Percentiles rank a stretch among this genome's conserved stretches.
These are phyloP conservation scores for Xylaria digitata DNA, from an alignment of 2,329 filamentous ascomycete genomes.

Conservation along the genomic window DNA sequence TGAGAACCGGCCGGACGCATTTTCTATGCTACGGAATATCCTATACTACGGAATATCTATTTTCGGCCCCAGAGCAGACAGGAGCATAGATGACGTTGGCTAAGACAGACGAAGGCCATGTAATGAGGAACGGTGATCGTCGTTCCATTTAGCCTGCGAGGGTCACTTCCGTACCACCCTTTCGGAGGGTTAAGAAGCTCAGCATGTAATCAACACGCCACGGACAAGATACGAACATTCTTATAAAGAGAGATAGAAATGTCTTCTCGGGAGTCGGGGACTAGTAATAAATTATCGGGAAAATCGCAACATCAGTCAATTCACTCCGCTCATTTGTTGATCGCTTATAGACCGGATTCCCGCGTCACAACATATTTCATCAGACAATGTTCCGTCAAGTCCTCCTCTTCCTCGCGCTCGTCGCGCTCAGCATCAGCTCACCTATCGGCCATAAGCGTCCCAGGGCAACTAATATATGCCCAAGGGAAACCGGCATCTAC, in stretches of 20 bases:
- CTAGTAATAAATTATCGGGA: slow-evolving; percentile 27
- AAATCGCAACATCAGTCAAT: slow-evolving; percentile 18
- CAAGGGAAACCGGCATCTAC: slow-evolving; percentile 32
- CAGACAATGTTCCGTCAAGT: slow-evolving; percentile 31
- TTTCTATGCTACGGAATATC: neutral
- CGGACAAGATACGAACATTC: slow-evolving; percentile 6
- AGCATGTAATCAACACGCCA: neutral
- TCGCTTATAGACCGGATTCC: slow-evolving; percentile 11
- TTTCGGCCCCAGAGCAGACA: slow-evolving; percentile 13
- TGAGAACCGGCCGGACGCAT: neutral
- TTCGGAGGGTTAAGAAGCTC: slow-evolving; percentile 23
- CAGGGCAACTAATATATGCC: slow-evolving; percentile 23
- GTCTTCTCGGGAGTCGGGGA: slow-evolving; percentile 17
- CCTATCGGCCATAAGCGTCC: slow-evolving; percentile 18
- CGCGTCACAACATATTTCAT: slow-evolving; percentile 1
- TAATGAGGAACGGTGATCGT: slow-evolving; percentile 15
- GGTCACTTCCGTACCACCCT: slow-evolving; percentile 29
- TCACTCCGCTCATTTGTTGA: slow-evolving; percentile 15
- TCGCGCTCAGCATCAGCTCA: slow-evolving; percentile 27
- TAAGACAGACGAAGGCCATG: slow-evolving; percentile 19
- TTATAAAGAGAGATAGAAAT: slow-evolving; percentile 28
- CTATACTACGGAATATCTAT: slow-evolving; percentile 16
- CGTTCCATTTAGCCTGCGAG: slow-evolving; percentile 38
- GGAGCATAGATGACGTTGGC: slow-evolving; percentile 24
- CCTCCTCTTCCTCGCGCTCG: slow-evolving; percentile 27